A percentile compares a stretch with the other conserved stretches of the same genome.
Evolutionary conservation across 768 basidiomycete genomes (phyloP).

Genomic region (Termitomyces sp.): DNA sequence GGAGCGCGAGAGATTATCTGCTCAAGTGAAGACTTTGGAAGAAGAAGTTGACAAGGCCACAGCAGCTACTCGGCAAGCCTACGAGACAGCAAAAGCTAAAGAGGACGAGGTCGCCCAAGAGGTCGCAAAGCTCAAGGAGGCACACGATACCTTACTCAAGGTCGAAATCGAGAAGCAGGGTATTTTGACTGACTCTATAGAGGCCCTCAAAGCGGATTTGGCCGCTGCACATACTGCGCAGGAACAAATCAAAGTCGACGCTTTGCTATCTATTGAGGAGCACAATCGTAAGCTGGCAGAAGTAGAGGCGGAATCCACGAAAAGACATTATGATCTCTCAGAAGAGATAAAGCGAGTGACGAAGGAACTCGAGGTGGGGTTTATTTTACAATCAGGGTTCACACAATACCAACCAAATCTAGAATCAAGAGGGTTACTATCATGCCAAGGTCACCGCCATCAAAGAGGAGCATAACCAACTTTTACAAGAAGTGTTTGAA

Average conservation of each 20-base stretch:
- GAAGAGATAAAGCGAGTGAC: conserved; percentile 52
- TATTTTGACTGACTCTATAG: conserved; percentile 36
- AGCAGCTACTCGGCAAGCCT: conserved; percentile 40
- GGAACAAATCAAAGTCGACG: conserved; percentile 42
- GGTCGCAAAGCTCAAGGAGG: conserved; percentile 32
- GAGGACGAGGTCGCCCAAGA: conserved; percentile 38
- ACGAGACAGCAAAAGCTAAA: conserved; percentile 41
- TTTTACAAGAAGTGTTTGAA: conserved; percentile 67
- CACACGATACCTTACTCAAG: conserved; percentile 43
- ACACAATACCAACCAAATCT: conserved; percentile 7
- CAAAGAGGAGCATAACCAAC: conserved; percentile 55
- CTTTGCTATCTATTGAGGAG: conserved; percentile 38
- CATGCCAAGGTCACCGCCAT: conserved; percentile 59
- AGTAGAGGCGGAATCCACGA: conserved; percentile 40
- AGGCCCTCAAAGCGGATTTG: conserved; percentile 43
- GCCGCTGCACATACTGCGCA: conserved; percentile 36
- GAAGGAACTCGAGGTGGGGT: conserved; percentile 59
- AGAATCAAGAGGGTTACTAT: conserved; percentile 72
- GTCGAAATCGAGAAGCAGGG: conserved; percentile 38
- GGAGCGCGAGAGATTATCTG: conserved; percentile 38
- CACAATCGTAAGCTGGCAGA: conserved; percentile 48
- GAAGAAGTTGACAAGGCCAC: conserved; percentile 45
- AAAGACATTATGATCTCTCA: conserved; percentile 46
- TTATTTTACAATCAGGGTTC: neutral
- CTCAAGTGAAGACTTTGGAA: conserved; percentile 46